Evolutionary conservation across 139 green algal genomes (phyloP), one percentile per base, ranked within the genome.

Genomic region (Auxenochlorella pyrenoidosa): DNA sequence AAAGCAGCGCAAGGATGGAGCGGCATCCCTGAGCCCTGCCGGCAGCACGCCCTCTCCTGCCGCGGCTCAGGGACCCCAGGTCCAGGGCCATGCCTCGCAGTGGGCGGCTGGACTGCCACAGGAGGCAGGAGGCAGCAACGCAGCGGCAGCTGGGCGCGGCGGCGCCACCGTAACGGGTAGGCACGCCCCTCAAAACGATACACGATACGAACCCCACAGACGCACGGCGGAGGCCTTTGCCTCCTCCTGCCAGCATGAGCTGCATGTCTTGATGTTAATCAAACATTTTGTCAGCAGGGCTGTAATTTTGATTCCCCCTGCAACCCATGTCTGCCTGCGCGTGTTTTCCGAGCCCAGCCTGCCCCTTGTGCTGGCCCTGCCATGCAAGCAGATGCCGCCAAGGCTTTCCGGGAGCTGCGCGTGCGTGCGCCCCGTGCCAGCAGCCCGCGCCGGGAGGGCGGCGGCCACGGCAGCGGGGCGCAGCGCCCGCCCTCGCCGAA

Each of bases 351-450:
- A 30, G 21, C 70, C 38, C 70, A 36, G 16, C 65, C 26, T 12
- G 22, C 36, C 43, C n/a, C n/a, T n/a, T n/a, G n/a, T n/a, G n/a
- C n/a, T n/a, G n/a, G n/a, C n/a, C n/a, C n/a, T n/a, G n/a, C n/a
- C n/a, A n/a, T n/a, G n/a, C n/a, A n/a, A 4, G 30, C 85, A 89
- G 85, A 84, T 13, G 85, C 86, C 5, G 73, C 86, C 8, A 83
- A 77, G 36, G 86, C 86, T 1, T 90, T 90, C 21, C 84, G 68
- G 13, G 44, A 86, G 86, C 86, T 90, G 81, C 79, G 86, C 5
- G 86, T 90, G 58, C 79, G 86, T 0, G 41, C 86, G 15, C 40
- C 68, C 51, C 54, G 40, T n/a, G 43, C 58, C 8, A 10, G 36
- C 38, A 75, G 65, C 60, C 73, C 73, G 5, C 47, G 65, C 26